Evolutionary conservation across 768 basidiomycete genomes (phyloP), one percentile per base, ranked within the genome.

Genomic region (Chalciporus pseudorubinellus): DNA sequence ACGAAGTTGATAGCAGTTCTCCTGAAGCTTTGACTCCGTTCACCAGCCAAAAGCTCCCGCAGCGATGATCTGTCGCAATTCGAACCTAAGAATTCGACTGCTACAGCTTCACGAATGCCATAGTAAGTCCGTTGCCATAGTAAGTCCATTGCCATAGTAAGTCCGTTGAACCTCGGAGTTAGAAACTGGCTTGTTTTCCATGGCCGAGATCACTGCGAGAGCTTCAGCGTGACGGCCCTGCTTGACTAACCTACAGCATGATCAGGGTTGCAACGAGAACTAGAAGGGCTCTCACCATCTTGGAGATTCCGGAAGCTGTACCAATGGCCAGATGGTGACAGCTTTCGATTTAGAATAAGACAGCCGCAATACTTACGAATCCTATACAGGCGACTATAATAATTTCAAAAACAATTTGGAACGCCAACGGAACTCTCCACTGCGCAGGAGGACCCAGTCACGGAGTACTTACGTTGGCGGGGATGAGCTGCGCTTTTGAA

Each of bases 21-120:
- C 39, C 74, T 63, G 65, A 77, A 74, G 60, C 77, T 74, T 62
- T 77, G 76, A 18, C 57, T 64, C 26, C 65, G 70, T 6, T 75
- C 74, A 42, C 66, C 57, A 1, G 65, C 70, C 57, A 73, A 68
- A 16, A 76, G 56, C 40, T 74, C 72, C 11, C 63, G 54, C 10
- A 76, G 61, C 6, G 66, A 53, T 14, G 70, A 70, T 10, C 56
- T n/a, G 19, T n/a, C 43, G 28, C 28, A 7, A 52, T 18, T 42
- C 29, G 13, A 49, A 9, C 26, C 28, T 18, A 26, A 19, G 19
- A 18, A 31, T 46, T 74, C 71, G 5, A 63, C 57, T 18, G 65
- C 58, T 28, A 74, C 57, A 12, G 69, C 69, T 52, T 75, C 75
- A 28, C 65, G 67, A 42, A 73, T 74, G 12, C 67, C 72, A 28